phyloP scores from a whole-genome alignment of 495 filamentous ascomycete genomes.

The Pyrenula massariospora region DNA sequence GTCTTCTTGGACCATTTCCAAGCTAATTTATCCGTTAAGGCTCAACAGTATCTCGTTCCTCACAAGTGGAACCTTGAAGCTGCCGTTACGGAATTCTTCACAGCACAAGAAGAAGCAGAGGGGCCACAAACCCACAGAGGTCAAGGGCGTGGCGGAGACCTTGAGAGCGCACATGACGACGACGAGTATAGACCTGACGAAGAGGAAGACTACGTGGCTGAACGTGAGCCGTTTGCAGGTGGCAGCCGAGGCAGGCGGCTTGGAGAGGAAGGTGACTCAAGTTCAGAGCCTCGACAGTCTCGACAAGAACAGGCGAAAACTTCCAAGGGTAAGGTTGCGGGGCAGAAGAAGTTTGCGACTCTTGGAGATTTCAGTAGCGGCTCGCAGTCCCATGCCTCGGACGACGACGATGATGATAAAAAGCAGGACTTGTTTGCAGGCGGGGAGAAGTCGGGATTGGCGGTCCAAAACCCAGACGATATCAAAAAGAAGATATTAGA shows the following conservation, averaged over 20 bases:
- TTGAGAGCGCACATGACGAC: constrained; percentile 16
- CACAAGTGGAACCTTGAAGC: constrained; percentile 58
- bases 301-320: background rate
- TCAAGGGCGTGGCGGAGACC: background rate
- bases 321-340: constrained; percentile 19
- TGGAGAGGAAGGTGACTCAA: constrained; percentile 12
- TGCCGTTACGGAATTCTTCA: constrained; percentile 59
- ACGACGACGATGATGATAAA: constrained; percentile 46
- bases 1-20: no score
- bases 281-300: constrained; percentile 9
- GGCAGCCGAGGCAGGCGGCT: constrained; percentile 16
- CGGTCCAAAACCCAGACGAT: constrained; percentile 81
- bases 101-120: constrained; percentile 48
- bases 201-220: background rate
- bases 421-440: constrained; percentile 84
- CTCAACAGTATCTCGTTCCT: constrained; percentile 54
- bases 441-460: constrained; percentile 91
- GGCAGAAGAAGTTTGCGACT: constrained; percentile 44
- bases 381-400: constrained; percentile 44
- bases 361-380: constrained; percentile 35
- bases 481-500: constrained; percentile 68
- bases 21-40: constrained; percentile 32
- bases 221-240: constrained; percentile 5
- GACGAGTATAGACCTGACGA: constrained; percentile 3
- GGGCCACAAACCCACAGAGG: background rate